phyloP scores from a whole-genome alignment of 352 stramenopile genomes.

The Phytopythium vexans region DNA sequence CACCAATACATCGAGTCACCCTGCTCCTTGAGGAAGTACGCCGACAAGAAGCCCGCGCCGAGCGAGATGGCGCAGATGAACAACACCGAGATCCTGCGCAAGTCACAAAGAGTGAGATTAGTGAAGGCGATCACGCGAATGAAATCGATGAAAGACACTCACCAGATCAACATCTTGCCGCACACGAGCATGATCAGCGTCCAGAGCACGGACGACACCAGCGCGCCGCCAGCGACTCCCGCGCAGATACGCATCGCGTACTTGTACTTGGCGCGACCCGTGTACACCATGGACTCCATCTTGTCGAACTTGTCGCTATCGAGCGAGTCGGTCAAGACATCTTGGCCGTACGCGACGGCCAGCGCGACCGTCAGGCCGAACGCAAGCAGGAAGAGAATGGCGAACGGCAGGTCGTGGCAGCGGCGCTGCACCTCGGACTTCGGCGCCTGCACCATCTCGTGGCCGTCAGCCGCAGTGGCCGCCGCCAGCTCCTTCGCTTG shows the following conservation, averaged over 20 bases:
- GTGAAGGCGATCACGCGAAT: background rate
- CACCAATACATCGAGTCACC: conserved; percentile 46
- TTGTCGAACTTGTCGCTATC: conserved; percentile 8
- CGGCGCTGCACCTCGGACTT: conserved; percentile 19
- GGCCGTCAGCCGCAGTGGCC: background rate
- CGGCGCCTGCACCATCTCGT: conserved; percentile 13
- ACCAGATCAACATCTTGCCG: conserved; percentile 66
- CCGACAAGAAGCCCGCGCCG: conserved; percentile 26
- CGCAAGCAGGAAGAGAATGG: conserved; percentile 17
- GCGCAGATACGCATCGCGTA: conserved; percentile 48
- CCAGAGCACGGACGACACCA: conserved; percentile 42
- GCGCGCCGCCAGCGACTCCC: conserved; percentile 33
- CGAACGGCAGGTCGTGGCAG: conserved; percentile 25
- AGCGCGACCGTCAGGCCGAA: conserved; percentile 22
- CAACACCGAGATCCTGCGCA: conserved; percentile 32
- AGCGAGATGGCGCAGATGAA: conserved; percentile 39
- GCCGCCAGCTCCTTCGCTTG: conserved; percentile 4
- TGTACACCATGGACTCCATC: background rate
- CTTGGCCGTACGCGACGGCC: conserved; percentile 18
- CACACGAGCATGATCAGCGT: conserved; percentile 50
- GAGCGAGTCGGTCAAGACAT: conserved; percentile 17
- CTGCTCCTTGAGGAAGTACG: conserved; percentile 38
- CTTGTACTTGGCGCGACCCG: conserved; percentile 47
- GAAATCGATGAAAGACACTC: background rate
- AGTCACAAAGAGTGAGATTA: background rate